phyloP scores from a whole-genome alignment of 768 basidiomycete species.

The Leccinum longicurvipes region DNA sequence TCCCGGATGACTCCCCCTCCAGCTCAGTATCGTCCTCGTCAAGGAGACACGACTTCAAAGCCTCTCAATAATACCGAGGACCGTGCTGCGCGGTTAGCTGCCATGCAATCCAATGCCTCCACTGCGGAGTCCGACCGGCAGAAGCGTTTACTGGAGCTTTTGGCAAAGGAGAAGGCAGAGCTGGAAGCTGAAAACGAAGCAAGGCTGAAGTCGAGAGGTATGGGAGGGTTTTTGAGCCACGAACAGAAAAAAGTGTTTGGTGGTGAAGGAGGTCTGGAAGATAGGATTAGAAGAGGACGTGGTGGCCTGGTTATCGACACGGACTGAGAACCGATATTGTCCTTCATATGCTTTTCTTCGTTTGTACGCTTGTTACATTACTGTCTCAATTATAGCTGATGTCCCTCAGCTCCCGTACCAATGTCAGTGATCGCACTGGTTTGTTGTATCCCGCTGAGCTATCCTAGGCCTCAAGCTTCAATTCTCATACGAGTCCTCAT shows the following conservation, averaged over 20 bases:
- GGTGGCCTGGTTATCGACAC: conserved; percentile 66
- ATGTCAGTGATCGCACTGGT: too few species aligned
- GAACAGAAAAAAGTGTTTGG: conserved; percentile 87
- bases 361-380: conserved; percentile 10
- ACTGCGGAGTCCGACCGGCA: conserved; percentile 65
- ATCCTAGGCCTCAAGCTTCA: too few species aligned
- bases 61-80: conserved; percentile 39
- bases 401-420: too few species aligned
- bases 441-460: too few species aligned
- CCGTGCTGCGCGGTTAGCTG: conserved; percentile 82
- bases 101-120: conserved; percentile 80
- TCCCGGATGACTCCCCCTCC: conserved; percentile 44
- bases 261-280: conserved; percentile 73
- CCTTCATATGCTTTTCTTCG: not conserved
- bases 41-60: conserved; percentile 11
- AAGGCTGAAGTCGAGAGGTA: conserved; percentile 69
- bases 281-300: conserved; percentile 69
- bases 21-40: conserved; percentile 18
- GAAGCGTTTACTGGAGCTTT: conserved; percentile 60
- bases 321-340: conserved; percentile 20
- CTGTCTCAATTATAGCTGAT: not conserved
- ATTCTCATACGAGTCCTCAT: too few species aligned
- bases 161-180: conserved; percentile 78
- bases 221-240: conserved; percentile 75
- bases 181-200: conserved; percentile 66